Evolutionary conservation across 495 filamentous ascomycete species (phyloP), one percentile per base, ranked within the genome.

Genomic region (Penicillium parvum): DNA sequence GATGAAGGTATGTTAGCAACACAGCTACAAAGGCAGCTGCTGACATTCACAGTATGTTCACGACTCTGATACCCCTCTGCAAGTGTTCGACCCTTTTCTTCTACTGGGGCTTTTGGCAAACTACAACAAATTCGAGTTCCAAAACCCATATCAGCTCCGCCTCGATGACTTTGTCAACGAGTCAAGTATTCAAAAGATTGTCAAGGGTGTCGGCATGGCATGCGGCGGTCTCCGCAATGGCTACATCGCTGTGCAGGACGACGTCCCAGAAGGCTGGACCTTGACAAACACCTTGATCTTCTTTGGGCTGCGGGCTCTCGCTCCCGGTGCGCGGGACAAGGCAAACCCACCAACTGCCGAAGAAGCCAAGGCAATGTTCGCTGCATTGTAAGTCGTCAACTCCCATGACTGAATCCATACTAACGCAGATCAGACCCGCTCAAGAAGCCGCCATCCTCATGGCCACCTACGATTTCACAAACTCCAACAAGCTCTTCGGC

Each of bases 91-190:
- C 40, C 85, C 91, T 1, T 90, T 96, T 44, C 77, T 84, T 20
- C 75, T 96, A 27, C 69, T 96, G 4, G 94, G 91, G 6, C 68
- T 96, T n/a, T 69, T 98, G 40, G 88, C 86, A 50, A 98, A 98
- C 65, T 97, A 96, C 76, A 96, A 96, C 76, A 98, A 96, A 65
- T 98, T 97, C 54, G 92, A 98, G 67, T 88, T 94, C 43, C 92
- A 95, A 64, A 98, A 98, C 51, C 92, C 92, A 5, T 98, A 98
- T 56, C 85, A 91, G 55, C 68, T 94, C 45, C 85, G 91, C 30
- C 77, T 98, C n/a, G 89, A 94, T 58, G 92, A 98, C 60, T 97
- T 97, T 66, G 90, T 96, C 49, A 96, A 98, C 52, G 91, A 97
- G 57, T 68, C 71, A 0, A 81, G 82, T 16, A 97, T 97, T 50